Base-by-base conservation (phyloP, 2,329 filamentous ascomycete genomes). In the Ascomycota sp. region DNA sequence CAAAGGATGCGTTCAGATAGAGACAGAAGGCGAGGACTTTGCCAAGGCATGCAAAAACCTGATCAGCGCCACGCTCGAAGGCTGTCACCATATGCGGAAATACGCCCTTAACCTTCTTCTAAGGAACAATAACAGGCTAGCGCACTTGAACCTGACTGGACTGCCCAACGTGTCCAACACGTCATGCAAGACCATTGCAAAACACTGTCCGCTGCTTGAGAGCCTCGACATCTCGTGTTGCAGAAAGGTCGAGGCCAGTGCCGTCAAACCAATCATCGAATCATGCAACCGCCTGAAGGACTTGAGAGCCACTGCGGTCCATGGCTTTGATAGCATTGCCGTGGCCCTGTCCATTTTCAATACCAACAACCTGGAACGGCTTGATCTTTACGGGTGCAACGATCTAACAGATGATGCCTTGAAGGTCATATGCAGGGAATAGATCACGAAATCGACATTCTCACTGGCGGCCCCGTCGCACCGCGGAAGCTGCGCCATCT, bases 141-240 rank as follows among this genome's bases (percentile, higher is more conserved):
- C 77, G n/a, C 74, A 82, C 42, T 63, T 95, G 41, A 94, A 94
- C 43, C 57, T 98, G 23, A 81, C 81, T 2, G 85, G 83, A 1
- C 62, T 95, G 36, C 59, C 70, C 2, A 74, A 75, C 9, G 78
- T 85, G 10, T 82, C 75, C 20, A 92, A 93, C 46, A 69, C 69
- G 15, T 79, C 81, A 1, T 85, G 91, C 68, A 80, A 75, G 44
- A 81, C 91, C 35, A 76, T 98, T 35, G 75, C 80, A 1, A 63
- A 76, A 31, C 75, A 75, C 24, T 95, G 86, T 42, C 72, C 75
- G 2, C 72, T 75, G 29, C 60, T 98, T n/a, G 75, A 92, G 50
- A 64, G 69, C 32, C 64, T 95, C 38, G 91, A 94, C 43, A 69
- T 95, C 13, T 92, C 83, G 0, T 95, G 86, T 82, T 98, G 89